Evolutionary conservation across 2,329 filamentous ascomycete species (phyloP), one percentile per base, ranked within the genome.

Genomic region (Colletotrichum sp.): DNA sequence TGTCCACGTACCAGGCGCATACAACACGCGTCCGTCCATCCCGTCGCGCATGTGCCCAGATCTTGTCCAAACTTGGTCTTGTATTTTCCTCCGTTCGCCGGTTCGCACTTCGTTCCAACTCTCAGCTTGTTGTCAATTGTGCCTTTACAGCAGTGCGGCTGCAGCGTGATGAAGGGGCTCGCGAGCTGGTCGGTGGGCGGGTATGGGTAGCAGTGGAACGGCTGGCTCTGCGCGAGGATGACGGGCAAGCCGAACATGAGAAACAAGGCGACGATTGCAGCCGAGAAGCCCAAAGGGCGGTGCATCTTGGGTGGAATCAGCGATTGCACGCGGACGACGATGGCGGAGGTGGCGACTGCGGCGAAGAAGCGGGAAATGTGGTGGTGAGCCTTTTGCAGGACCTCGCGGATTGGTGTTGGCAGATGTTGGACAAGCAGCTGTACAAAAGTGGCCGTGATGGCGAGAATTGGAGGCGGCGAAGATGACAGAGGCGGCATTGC

Each of bases 31-130:
- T 76, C 73, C 21, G 21, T 34, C 68, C 69, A 69, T 32, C 76
- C 76, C 21, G 26, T 73, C n/a, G 36, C 73, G 28, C 76, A 77
- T 10, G 76, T 76, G 15, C 73, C 73, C 73, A 77, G 32, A 5
- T 73, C 68, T n/a, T 77, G 76, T 6, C 76, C 76, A 38, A 76
- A 76, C 58, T 67, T 77, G 58, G 76, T 77, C 66, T 73, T 73
- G 64, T 68, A 73, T 24, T 67, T 62, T 30, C 73, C 76, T 16
- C 73, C 66, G 8, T 68, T 66, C 8, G 76, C 76, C 43, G 34
- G 32, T 43, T 73, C 68, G 52, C 76, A 77, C 2, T 73, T 13
- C 15, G 32, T 66, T 16, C 76, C 76, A 5, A 77, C 55, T 15
- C 61, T 60, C 52, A 77, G 21, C 60, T 76, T 69, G 18, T 72